phyloP scores from a whole-genome alignment of 805 yeast genomes.

The Ogataea dorogensis region DNA sequence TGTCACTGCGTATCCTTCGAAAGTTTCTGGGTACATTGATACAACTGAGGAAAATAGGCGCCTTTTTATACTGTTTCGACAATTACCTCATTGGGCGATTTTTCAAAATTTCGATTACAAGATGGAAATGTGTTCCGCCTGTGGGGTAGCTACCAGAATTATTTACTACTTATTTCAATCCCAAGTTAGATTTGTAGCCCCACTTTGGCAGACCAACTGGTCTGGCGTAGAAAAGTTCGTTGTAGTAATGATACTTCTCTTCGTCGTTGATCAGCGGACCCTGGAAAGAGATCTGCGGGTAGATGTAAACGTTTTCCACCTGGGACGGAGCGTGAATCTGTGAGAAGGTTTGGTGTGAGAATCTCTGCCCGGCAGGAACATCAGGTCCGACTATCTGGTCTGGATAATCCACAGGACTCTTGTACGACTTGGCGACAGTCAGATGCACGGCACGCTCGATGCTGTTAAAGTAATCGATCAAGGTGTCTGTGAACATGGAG shows the following conservation, averaged over 20 bases:
- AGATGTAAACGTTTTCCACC: constrained; percentile 21
- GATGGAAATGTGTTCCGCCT: constrained; percentile 1
- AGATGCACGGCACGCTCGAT: constrained; percentile 12
- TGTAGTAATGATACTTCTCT: constrained; percentile 11
- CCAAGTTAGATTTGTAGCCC: constrained; percentile 17
- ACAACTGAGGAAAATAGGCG: background rate
- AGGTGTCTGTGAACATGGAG: constrained; percentile 25
- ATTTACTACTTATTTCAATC: constrained; percentile 1
- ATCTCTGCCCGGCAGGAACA: constrained; percentile 15
- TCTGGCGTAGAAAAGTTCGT: constrained; percentile 29
- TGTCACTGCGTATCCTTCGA: constrained; percentile 39
- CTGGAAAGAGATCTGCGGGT: constrained; percentile 22
- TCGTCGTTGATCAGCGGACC: constrained; percentile 12
- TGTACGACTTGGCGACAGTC: constrained; percentile 9
- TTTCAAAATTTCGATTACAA: background rate
- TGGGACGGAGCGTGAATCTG: constrained; percentile 23
- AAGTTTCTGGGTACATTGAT: constrained; percentile 34
- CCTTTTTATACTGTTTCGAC: background rate
- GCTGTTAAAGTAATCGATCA: constrained; percentile 26
- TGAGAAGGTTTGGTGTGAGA: constrained; percentile 22
- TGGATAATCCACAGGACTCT: constrained; percentile 6
- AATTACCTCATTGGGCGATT: background rate
- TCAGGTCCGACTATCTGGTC: constrained; percentile 19
- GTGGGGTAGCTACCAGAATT: background rate
- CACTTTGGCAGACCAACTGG: constrained; percentile 13